phyloP scores from a whole-genome alignment of 768 basidiomycete species.

The Hygrocybe punicea region DNA sequence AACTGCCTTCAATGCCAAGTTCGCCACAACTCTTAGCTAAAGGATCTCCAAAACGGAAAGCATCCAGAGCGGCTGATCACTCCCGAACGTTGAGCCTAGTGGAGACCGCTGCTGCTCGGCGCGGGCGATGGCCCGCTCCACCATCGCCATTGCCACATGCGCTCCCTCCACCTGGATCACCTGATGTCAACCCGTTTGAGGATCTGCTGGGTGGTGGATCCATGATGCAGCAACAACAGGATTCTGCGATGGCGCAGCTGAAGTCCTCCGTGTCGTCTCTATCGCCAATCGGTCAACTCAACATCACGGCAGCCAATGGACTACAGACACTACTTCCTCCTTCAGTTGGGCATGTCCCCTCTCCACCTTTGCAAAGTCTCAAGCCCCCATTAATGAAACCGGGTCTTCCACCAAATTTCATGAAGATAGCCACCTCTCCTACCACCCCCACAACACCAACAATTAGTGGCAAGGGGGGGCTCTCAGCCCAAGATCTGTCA shows the following conservation, averaged over 20 bases:
- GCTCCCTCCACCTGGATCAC: slow-evolving; percentile 33
- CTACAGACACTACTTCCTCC: slow-evolving; percentile 14
- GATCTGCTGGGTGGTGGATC: slow-evolving; percentile 30
- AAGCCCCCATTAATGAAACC: neutral
- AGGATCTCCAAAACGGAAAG: slow-evolving; percentile 14
- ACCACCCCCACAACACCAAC: slow-evolving; percentile 12
- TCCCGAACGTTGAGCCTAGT: slow-evolving; percentile 57
- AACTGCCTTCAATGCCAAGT: slow-evolving; percentile 18
- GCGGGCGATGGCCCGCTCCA: slow-evolving; percentile 48
- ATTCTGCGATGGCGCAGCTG: slow-evolving; percentile 27
- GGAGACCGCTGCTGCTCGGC: slow-evolving; percentile 51
- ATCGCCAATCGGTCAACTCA: slow-evolving; percentile 2
- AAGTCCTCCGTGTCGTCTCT: slow-evolving; percentile 15
- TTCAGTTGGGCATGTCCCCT: slow-evolving; percentile 3
- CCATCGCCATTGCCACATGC: slow-evolving; percentile 45
- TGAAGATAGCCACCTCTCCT: slow-evolving; percentile 12
- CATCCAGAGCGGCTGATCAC: slow-evolving; percentile 42
- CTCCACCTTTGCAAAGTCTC: neutral
- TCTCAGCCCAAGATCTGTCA: slow-evolving; percentile 80
- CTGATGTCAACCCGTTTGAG: slow-evolving; percentile 15
- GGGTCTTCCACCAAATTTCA: slow-evolving; percentile 6
- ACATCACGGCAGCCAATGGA: neutral
- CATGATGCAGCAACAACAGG: slow-evolving; percentile 33
- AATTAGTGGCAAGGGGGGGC: slow-evolving; percentile 41
- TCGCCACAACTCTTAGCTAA: slow-evolving; percentile 5